Base-by-base conservation (phyloP, 1,139 yeast species). In the Oligophagozyma castellii region DNA sequence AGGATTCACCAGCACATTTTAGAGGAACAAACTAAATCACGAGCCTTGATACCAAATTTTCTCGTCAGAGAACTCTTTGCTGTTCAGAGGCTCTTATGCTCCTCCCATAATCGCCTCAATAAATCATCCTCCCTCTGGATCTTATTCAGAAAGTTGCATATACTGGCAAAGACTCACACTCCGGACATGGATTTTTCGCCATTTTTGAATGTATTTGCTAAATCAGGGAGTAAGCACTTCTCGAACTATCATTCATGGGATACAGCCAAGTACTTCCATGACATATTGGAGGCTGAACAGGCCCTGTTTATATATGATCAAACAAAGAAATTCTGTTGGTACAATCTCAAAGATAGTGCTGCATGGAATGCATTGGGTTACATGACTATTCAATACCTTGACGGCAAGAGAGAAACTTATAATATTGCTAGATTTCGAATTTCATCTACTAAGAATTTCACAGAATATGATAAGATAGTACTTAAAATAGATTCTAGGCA, bases 161-260 rank as follows among this genome's bases (percentile, higher is more conserved):
- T 48, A 18, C 10, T 18, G 20, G 10, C 7, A 18, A 7, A 18
- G 10, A 10, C 10, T 7, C 10, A 18, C 10, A 7, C 10, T 10
- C 20, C 20, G 10, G 10, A 18, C 20, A 18, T 18, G 20, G 10
- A 18, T 7, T 18, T 18, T 18, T 18, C 10, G 20, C n/a, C n/a
- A n/a, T 7, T 18, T 7, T 7, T 10, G 7, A 10, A 18, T 18
- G 10, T 18, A 7, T 7, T 18, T 18, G 7, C 46, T 2, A 29
- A 26, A 4, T 46, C 61, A 2, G 59, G 53, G 0, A 34, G 35
- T 10, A 29, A 43, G 3, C 71, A 65, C 39, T 50, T 53, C 8
- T 48, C 64, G 2, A 65, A 63, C 34, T 65, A 64, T 35, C 64
- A 65, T 32, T 58, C 67, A 2, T 57, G 65, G 58, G 51, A 53